These are phyloP conservation scores for Prunus yedoensis DNA, from an alignment of 331 rosid genomes.

Conservation along the genomic window DNA sequence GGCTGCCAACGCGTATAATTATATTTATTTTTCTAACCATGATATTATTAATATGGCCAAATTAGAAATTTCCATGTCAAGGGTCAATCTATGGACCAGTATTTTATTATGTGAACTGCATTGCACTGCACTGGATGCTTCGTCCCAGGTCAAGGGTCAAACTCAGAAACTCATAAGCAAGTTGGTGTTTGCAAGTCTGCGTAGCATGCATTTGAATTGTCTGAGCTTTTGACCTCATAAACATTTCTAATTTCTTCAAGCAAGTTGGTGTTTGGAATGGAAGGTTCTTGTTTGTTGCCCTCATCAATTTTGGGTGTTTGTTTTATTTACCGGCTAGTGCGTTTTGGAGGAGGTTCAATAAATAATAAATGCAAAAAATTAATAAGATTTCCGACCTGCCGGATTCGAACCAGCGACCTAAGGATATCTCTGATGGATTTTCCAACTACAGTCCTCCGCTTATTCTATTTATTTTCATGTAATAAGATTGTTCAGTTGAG, in stretches of 20 bases:
- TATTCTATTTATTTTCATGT: fast-evolving
- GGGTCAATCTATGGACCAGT: not conserved
- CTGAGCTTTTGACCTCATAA: not conserved
- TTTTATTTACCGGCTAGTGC: too few species aligned
- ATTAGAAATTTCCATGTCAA: not conserved
- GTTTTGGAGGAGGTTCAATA: too few species aligned
- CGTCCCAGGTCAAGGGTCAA: conserved; percentile 14
- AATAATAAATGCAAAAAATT: not conserved
- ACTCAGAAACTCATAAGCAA: not conserved
- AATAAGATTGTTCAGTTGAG: too few species aligned
- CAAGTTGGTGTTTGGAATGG: too few species aligned
- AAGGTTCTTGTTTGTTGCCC: too few species aligned
- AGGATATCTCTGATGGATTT: conserved; percentile 11
- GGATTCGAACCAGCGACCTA: conserved; percentile 54
- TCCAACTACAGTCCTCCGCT: conserved; percentile 29
- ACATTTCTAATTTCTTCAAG: not conserved
- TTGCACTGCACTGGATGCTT: not conserved
- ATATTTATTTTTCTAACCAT: not conserved
- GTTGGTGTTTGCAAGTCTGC: not conserved
- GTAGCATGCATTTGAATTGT: conserved; percentile 3
- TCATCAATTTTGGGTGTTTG: too few species aligned
- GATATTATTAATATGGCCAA: not conserved
- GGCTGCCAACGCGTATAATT: not conserved
- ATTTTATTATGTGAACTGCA: not conserved
- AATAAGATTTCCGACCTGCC: conserved; percentile 48